phyloP scores from a whole-genome alignment of 2,329 filamentous ascomycete species.

The Grosmannia huntii region DNA sequence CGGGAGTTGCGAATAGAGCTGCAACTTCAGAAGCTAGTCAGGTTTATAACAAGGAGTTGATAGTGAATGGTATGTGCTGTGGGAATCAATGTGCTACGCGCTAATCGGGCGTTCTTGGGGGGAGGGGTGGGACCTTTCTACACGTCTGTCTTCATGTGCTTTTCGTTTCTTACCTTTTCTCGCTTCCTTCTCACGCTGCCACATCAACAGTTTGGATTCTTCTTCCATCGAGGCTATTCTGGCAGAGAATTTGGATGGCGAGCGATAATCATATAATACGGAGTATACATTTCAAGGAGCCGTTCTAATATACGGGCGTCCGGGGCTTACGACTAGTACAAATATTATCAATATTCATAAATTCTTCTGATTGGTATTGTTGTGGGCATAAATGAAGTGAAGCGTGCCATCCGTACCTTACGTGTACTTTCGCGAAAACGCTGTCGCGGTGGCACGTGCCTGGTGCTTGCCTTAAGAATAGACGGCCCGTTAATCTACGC shows the following conservation, averaged over 20 bases:
- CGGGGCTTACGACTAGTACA: background rate
- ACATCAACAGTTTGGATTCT: constrained; percentile 4
- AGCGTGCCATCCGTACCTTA: background rate
- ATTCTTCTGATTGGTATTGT: background rate
- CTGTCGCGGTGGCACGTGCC: background rate
- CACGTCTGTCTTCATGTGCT: background rate
- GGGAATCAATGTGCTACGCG: background rate
- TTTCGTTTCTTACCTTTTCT: background rate
- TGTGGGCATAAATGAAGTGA: no score
- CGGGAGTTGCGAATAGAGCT: constrained; percentile 4
- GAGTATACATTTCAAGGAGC: constrained; percentile 8
- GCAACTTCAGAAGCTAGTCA: constrained; percentile 5
- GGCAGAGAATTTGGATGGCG: background rate
- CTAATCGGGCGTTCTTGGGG: constrained; percentile 5
- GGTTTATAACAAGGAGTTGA: constrained; percentile 7
- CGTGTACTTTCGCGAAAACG: background rate
- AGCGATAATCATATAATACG: constrained; percentile 7
- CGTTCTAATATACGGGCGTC: background rate
- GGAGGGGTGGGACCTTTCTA: background rate
- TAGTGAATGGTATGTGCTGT: background rate
- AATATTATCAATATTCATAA: background rate
- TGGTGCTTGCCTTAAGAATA: background rate
- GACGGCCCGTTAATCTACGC: background rate
- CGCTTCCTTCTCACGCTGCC: background rate
- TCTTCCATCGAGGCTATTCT: constrained; percentile 2